A percentile compares a stretch with the other conserved stretches of the same genome.
Conservation (phyloP, 306 rosid genomes). For the Sechiopsis laciniata region DNA sequence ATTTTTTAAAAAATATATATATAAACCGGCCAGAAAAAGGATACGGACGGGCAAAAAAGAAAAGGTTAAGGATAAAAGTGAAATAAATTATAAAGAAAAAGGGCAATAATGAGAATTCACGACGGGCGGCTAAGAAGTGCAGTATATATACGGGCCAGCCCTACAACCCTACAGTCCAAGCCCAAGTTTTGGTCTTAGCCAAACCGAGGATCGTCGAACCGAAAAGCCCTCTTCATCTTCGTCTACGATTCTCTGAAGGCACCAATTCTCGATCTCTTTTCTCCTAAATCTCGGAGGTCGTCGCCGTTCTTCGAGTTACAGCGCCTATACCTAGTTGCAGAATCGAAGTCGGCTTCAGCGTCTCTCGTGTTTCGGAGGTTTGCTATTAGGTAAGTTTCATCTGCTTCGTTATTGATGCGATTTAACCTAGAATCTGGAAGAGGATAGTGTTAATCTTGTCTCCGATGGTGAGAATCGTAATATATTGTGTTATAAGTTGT, state of each 20-base stretch:
- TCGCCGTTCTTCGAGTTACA: neutral
- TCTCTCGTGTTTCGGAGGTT: neutral
- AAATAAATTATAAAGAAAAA: no score
- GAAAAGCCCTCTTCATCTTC: neutral
- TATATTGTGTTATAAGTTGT: neutral
- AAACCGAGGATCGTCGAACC: neutral
- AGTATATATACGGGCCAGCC: neutral
- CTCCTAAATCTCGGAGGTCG: neutral
- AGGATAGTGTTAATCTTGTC: neutral
- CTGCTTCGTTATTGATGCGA: neutral
- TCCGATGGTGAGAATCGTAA: neutral
- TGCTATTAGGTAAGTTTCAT: neutral
- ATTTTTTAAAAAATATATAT: no score
- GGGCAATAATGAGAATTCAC: no score
- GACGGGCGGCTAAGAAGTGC: no score
- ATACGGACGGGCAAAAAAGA: no score
- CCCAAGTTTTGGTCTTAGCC: no score
- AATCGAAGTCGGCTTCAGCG: neutral
- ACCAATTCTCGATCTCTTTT: neutral
- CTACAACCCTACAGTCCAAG: neutral
- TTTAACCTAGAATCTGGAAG: neutral
- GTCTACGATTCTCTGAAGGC: neutral
- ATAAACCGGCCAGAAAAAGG: no score
- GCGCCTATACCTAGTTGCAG: neutral
- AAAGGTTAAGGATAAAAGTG: no score